A percentile compares a stretch with the other conserved stretches of the same genome.
Conservation (phyloP, 306 rosid genomes). For the Morella rubra region DNA sequence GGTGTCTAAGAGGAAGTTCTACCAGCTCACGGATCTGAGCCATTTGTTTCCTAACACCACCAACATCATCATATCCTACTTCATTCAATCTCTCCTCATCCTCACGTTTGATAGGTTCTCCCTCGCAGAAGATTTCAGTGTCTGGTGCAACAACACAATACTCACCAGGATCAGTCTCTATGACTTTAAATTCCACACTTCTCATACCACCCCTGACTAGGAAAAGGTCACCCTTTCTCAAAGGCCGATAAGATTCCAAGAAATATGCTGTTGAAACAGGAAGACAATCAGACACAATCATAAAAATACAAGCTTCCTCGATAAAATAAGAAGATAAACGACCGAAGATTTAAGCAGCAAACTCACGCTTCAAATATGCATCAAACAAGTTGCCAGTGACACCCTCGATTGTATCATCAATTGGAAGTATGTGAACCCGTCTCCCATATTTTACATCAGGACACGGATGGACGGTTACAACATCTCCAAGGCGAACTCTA, state of each 20-base stretch:
- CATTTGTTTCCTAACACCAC: slow-evolving; percentile 81
- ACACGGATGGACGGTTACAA: slow-evolving; percentile 56
- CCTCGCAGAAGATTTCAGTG: slow-evolving; percentile 67
- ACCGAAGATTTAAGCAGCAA: not conserved
- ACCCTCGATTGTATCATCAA: slow-evolving; percentile 70
- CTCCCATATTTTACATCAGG: slow-evolving; percentile 65
- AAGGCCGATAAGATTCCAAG: slow-evolving; percentile 52
- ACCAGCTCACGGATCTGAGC: slow-evolving; percentile 76
- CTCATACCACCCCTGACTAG: slow-evolving; percentile 63
- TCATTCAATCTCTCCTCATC: slow-evolving; percentile 66
- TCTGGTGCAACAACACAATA: slow-evolving; percentile 66
- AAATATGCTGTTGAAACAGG: slow-evolving; percentile 48
- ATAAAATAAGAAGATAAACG: not conserved
- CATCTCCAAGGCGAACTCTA: slow-evolving; percentile 61
- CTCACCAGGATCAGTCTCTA: slow-evolving; percentile 58
- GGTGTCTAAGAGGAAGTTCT: slow-evolving; percentile 74
- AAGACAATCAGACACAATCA: slow-evolving; percentile 12
- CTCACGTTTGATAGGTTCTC: slow-evolving; percentile 62
- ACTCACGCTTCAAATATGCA: slow-evolving; percentile 69
- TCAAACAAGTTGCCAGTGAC: slow-evolving; percentile 64
- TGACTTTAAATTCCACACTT: slow-evolving; percentile 62
- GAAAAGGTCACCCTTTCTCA: slow-evolving; percentile 65
- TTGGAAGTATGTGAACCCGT: slow-evolving; percentile 60
- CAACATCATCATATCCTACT: slow-evolving; percentile 69
- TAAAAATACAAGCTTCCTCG: not conserved